A percentile compares a stretch with the other conserved stretches of the same genome.
Evolutionary conservation across 495 filamentous ascomycete genomes (phyloP).

Genomic region (Hamigera avellanea): DNA sequence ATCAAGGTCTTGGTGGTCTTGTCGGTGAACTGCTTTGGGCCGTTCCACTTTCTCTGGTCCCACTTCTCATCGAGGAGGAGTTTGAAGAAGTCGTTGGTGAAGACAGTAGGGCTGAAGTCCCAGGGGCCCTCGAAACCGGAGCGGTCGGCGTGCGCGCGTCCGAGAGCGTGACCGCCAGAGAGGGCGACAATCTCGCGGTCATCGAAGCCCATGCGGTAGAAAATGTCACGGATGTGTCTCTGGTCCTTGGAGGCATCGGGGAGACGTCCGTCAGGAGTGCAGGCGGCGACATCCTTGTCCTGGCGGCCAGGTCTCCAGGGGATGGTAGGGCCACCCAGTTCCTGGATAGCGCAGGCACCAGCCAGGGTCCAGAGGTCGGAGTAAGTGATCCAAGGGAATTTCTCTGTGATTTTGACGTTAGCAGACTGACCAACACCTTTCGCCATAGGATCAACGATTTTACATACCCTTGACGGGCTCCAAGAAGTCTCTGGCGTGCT

Average conservation of each 20-base stretch:
- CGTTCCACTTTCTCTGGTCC: conserved; percentile 87
- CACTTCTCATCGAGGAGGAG: conserved; percentile 88
- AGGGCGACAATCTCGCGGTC: conserved; percentile 95
- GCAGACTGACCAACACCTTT: conserved; percentile 2
- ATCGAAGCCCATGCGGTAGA: conserved; percentile 96
- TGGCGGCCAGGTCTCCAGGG: conserved; percentile 83
- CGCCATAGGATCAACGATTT: not conserved
- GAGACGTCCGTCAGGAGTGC: conserved; percentile 92
- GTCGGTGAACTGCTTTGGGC: conserved; percentile 78
- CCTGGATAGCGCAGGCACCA: conserved; percentile 80
- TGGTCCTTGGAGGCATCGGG: conserved; percentile 76
- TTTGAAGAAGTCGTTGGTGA: conserved; percentile 91
- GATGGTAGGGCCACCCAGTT: conserved; percentile 82
- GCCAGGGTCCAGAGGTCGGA: conserved; percentile 93
- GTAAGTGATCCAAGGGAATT: conserved; percentile 93
- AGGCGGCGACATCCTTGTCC: conserved; percentile 73
- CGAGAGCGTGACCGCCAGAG: conserved; percentile 81
- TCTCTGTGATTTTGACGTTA: conserved; percentile 35
- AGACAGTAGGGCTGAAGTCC: conserved; percentile 88
- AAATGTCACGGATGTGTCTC: conserved; percentile 81
- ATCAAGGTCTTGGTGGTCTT: conserved; percentile 75
- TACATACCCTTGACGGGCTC: conserved; percentile 71
- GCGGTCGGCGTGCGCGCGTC: conserved; percentile 83
- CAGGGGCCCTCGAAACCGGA: conserved; percentile 86
- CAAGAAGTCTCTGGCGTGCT: conserved; percentile 80